Evolutionary conservation across 805 yeast species (phyloP), one percentile per base, ranked within the genome.

Genomic region (Wickerhamiella musiphila): DNA sequence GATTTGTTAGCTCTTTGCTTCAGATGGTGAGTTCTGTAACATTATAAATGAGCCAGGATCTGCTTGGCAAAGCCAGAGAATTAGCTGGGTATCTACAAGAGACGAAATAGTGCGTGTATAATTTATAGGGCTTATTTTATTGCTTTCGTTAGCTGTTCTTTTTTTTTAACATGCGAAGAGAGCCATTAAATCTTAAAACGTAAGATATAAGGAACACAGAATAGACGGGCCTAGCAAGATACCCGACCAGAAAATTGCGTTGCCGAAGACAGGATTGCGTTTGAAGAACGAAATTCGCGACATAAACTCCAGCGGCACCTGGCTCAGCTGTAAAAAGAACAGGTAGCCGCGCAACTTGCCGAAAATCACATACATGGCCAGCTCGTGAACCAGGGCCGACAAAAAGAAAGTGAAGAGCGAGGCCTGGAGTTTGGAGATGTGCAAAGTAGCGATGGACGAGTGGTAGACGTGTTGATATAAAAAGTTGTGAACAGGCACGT

Each of bases 401-500:
- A 92, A 53, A 12, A 83, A 46, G 28, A 50, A 54, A 8, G 58
- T 52, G 46, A 77, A 52, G 18, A 82, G 47, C 1, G 92, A 75
- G 1, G 96, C 95, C 29, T 65, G 61, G 2, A 47, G 36, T 48
- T 73, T 79, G 39, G 69, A 66, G 35, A 84, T 57, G 19, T 71
- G 63, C 34, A 82, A 61, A 0, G 82, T 73, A 42, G 90, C 71
- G 36, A 86, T 78, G 7, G 90, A 71, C 17, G 92, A 73, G 50
- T 84, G 94, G 53, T 90, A 92, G 2, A 90, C 96, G 50, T 92
- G 99, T 42, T 96, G 67, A 28, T 84, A 59, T 37, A 90, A 58
- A 44, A 90, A 90, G 47, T 71, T 68, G 52, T 90, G 94, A 15
- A 90, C 96, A 0, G 96, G 94, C 7, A 69, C 67, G 51, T 90